These are phyloP conservation scores for Synchytrium microbalum DNA, from an alignment of 371 early-diverging fungal genomes.

Conservation along the genomic window DNA sequence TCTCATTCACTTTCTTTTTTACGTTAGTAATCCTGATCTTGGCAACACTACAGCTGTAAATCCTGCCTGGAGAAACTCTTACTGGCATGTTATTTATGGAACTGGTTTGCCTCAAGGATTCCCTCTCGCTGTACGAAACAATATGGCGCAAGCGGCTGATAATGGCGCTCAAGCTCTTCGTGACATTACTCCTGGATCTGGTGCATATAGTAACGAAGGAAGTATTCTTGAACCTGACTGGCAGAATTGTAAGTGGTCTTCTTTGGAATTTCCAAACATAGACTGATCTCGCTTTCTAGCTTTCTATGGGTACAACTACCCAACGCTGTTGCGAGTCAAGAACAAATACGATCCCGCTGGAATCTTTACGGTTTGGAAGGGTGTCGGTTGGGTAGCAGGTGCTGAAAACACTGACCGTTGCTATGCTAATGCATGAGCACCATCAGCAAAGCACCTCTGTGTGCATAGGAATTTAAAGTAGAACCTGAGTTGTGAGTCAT, in stretches of 20 bases:
- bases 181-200: conserved; percentile 19
- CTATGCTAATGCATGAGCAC: conserved; percentile 32
- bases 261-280: no score
- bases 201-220: conserved; percentile 35
- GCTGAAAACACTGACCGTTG: conserved; percentile 16
- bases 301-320: conserved; percentile 42
- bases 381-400: conserved; percentile 11
- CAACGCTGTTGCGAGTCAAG: conserved; percentile 29
- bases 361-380: conserved; percentile 18
- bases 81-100: conserved; percentile 23
- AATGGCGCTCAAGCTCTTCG: conserved; percentile 11
- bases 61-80: conserved; percentile 27
- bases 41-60: conserved; percentile 17
- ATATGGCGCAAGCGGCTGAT: conserved; percentile 7
- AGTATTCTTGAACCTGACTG: conserved; percentile 31
- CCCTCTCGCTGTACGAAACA: conserved; percentile 8
- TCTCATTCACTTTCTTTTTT: conserved; percentile 4
- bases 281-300: no score
- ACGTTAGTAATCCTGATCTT: no score
- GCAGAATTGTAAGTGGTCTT: no score
- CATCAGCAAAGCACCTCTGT: no score
- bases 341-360: conserved; percentile 33
- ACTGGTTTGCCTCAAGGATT: conserved; percentile 17
- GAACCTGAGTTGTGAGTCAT: no score
- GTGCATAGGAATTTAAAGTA: no score